Base-by-base conservation (phyloP, 2,329 filamentous ascomycete species). In the Fusarium devonianum region DNA sequence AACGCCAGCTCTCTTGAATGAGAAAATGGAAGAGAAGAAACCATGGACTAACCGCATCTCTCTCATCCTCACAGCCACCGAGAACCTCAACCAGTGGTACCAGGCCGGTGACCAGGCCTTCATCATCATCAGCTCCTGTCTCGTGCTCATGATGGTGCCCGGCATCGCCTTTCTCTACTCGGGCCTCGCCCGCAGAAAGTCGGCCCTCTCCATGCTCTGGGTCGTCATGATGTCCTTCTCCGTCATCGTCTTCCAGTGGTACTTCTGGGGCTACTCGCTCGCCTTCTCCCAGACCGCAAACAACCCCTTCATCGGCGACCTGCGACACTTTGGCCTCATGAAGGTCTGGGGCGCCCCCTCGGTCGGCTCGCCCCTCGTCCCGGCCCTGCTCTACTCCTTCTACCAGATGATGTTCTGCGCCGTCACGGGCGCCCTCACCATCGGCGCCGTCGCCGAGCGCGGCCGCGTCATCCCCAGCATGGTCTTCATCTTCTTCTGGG, bases 321-420 rank as follows among this genome's bases (percentile, higher is more conserved):
- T 99, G 46, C 82, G 86, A 63, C 89, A 95, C 73, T 96, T 97
- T 65, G 94, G 92, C 54, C 81, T 99, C 64, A 87, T 84, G 79
- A 90, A 92, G 68, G 90, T 91, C 2, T 81, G 96, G 64, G 94
- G 83, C 42, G 78, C 81, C 34, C 92, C 92, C n/a, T 95, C 90
- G 52, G 90, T 89, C 18, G 94, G 92, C 46, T 95, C 90, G 22
- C 88, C 92, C 13, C 81, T 97, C 53, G 86, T 97, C 64, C 91
- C 94, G 2, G 90, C 92, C 68, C 80, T 99, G 29, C 82, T 97
- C 4, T 97, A 94, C 75, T 89, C 91, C 29, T 96, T 97, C 75
- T 97, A 97, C 75, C 90, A 96, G 90, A 90, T 97, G 88, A 92
- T 96, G 88, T 99, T 99, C 80, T 94, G 90, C 71, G 90, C 85